A percentile compares a stretch with the other conserved stretches of the same genome.
These are phyloP conservation scores for Hericium erinaceus DNA, from an alignment of 768 basidiomycete species.

Conservation along the genomic window DNA sequence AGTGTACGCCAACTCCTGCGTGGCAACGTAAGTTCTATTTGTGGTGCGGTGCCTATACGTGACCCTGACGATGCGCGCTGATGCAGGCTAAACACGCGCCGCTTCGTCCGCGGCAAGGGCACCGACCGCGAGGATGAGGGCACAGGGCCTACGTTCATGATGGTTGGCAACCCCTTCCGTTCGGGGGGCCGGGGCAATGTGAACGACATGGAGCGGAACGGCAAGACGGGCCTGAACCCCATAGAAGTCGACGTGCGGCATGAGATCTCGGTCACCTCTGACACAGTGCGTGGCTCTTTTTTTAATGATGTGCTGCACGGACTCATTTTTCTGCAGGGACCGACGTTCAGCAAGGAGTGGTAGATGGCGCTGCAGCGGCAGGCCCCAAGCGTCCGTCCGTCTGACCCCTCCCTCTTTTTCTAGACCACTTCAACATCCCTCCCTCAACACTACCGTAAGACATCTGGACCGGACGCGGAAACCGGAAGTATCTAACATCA, in stretches of 20 bases:
- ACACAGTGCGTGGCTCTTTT: neutral
- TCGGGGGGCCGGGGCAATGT: neutral
- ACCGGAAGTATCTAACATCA: too few relatives aligned
- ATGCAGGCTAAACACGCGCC: conserved; percentile 9
- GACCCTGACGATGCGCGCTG: neutral
- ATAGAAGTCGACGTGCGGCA: neutral
- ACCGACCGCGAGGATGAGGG: conserved; percentile 11
- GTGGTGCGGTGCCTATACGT: too few relatives aligned
- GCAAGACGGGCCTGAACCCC: neutral
- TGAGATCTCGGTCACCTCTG: neutral
- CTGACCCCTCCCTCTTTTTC: too few relatives aligned
- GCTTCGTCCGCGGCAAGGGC: conserved; percentile 12
- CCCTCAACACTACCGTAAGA: too few relatives aligned
- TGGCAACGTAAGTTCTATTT: conserved; percentile 9
- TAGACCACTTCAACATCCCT: too few relatives aligned
- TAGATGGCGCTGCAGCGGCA: too few relatives aligned
- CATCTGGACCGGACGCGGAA: too few relatives aligned
- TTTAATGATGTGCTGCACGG: too few relatives aligned
- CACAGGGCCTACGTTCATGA: conserved; percentile 13
- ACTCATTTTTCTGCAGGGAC: too few relatives aligned
- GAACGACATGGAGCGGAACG: neutral
- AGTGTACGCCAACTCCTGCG: conserved; percentile 15
- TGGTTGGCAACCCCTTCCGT: conserved; percentile 11
- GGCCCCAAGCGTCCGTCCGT: too few relatives aligned
- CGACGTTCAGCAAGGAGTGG: too few relatives aligned